Conservation (phyloP, 768 basidiomycete genomes). For the Cyathus striatus region DNA sequence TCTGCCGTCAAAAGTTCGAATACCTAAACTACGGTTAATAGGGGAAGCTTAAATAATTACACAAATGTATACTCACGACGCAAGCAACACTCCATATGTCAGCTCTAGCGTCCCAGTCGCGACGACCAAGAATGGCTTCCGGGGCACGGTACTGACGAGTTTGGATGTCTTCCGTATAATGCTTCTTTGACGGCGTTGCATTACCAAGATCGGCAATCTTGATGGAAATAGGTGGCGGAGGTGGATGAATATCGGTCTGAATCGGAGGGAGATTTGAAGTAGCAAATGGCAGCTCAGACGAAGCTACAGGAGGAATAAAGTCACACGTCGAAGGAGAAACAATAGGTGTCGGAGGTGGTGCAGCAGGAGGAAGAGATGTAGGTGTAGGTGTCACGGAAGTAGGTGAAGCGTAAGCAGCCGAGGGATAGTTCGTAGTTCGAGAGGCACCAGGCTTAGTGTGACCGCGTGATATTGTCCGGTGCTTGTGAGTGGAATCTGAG, state of each 20-base stretch:
- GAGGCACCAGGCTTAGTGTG: slow-evolving; percentile 15
- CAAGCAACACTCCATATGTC: slow-evolving; percentile 94
- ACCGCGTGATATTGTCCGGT: slow-evolving; percentile 11
- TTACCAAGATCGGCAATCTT: slow-evolving; percentile 96
- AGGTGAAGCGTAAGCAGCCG: slow-evolving; percentile 7
- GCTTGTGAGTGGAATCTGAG: slow-evolving; percentile 15
- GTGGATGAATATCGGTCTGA: not conserved
- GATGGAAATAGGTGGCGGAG: slow-evolving; percentile 57
- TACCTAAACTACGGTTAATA: slow-evolving; percentile 31
- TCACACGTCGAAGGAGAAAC: slow-evolving; percentile 19
- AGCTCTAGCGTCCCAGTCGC: slow-evolving; percentile 80
- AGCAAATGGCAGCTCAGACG: slow-evolving; percentile 2
- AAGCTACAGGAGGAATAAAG: slow-evolving; percentile 9
- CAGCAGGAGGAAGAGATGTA: slow-evolving; percentile 17
- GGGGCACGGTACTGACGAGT: slow-evolving; percentile 94
- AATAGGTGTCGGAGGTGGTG: slow-evolving; percentile 33
- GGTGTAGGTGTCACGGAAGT: slow-evolving; percentile 22
- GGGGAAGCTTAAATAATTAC: not conserved
- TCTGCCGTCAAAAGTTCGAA: slow-evolving; percentile 92
- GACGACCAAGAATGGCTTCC: slow-evolving; percentile 87
- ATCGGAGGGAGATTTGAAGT: slow-evolving; percentile 4
- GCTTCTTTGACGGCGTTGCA: slow-evolving; percentile 84
- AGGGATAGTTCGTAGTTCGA: slow-evolving; percentile 11
- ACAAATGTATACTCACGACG: slow-evolving; percentile 44
- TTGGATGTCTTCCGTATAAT: slow-evolving; percentile 94